These are phyloP conservation scores for Acanthamoeba royreba DNA, from an alignment of 208 protist species.

Conservation along the genomic window DNA sequence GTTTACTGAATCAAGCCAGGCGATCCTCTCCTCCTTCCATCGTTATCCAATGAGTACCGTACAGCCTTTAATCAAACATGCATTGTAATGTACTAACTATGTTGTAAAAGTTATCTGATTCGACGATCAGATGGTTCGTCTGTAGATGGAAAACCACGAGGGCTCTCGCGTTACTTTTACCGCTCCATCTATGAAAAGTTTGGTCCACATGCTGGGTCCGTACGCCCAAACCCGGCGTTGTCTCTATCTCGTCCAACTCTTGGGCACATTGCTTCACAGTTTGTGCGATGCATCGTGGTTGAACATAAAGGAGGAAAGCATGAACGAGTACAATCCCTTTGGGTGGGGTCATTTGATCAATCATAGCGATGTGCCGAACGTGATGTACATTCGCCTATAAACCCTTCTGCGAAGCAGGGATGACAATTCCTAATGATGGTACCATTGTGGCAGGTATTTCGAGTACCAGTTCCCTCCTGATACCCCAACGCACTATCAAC, in stretches of 20 bases:
- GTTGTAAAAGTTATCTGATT: neutral
- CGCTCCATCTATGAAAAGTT: constrained; percentile 27
- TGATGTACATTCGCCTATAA: neutral
- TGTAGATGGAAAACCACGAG: neutral
- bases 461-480: neutral
- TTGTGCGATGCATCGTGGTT: neutral
- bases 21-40: neutral
- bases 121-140: neutral
- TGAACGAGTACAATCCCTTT: neutral
- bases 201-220: neutral
- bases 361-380: neutral
- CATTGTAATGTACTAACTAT: neutral
- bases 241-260: neutral
- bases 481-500: neutral
- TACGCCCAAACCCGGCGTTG: neutral
- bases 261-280: neutral
- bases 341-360: constrained; percentile 15
- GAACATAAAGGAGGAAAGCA: neutral
- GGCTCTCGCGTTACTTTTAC: neutral
- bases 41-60: neutral
- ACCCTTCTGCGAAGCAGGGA: neutral
- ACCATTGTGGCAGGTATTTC: neutral
- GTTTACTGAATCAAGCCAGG: neutral
- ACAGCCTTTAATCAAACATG: neutral
- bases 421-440: neutral